Conservation (phyloP, 495 filamentous ascomycete species). For the Tuber brumale region DNA sequence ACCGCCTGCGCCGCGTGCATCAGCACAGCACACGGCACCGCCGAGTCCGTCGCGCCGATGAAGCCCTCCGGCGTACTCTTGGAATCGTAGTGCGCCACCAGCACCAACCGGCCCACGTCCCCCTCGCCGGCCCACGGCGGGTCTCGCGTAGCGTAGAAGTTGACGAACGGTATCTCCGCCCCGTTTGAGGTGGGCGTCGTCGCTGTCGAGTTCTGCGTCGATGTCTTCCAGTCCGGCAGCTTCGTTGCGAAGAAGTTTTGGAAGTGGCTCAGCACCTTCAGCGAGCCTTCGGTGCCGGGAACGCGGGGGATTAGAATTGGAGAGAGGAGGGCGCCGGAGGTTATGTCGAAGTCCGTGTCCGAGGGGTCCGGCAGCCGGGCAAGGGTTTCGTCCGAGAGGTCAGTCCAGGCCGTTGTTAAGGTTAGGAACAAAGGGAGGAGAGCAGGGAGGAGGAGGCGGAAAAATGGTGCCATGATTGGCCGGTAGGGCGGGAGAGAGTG, state of each 20-base stretch:
- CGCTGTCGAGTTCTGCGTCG: slow-evolving; percentile 78
- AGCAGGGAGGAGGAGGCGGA: slow-evolving; percentile 13
- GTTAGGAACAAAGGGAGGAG: slow-evolving; percentile 44
- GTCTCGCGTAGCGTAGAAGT: slow-evolving; percentile 81
- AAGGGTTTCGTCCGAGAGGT: slow-evolving; percentile 66
- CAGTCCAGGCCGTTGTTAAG: slow-evolving; percentile 56
- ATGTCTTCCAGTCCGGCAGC: slow-evolving; percentile 71
- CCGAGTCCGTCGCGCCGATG: slow-evolving; percentile 89
- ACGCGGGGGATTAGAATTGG: slow-evolving; percentile 89
- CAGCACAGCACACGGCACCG: slow-evolving; percentile 85
- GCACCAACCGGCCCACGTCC: slow-evolving; percentile 69
- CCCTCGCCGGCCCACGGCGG: slow-evolving; percentile 70
- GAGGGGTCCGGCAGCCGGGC: slow-evolving; percentile 57
- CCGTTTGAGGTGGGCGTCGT: slow-evolving; percentile 67
- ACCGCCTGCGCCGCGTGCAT: slow-evolving; percentile 77
- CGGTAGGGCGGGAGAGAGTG: background rate
- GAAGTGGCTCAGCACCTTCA: slow-evolving; percentile 71
- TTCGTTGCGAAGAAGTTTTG: slow-evolving; percentile 65
- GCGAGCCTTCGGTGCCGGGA: slow-evolving; percentile 73
- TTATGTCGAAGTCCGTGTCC: slow-evolving; percentile 72
- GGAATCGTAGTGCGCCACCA: slow-evolving; percentile 93
- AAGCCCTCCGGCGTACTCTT: slow-evolving; percentile 77
- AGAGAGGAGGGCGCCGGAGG: slow-evolving; percentile 62
- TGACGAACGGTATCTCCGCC: slow-evolving; percentile 70
- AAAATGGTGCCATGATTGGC: background rate